Percentiles rank a stretch among this genome's conserved stretches.
These are phyloP conservation scores for Polyrhizophydium stewartii DNA, from an alignment of 371 early-diverging fungal genomes.

Conservation along the genomic window DNA sequence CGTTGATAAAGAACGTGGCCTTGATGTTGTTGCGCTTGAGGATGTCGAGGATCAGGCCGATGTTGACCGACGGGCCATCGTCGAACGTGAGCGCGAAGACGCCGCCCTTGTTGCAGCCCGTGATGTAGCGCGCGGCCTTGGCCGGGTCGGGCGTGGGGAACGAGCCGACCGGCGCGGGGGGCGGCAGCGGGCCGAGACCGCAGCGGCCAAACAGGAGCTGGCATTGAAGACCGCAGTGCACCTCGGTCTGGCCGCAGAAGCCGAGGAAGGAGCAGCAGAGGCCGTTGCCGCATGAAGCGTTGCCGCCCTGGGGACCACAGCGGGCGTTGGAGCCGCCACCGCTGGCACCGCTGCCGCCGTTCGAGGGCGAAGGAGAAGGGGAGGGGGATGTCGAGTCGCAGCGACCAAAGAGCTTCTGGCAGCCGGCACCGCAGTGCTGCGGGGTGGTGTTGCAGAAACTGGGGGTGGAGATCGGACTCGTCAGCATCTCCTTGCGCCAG, in stretches of 20 bases:
- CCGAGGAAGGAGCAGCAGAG: slow-evolving; percentile 10
- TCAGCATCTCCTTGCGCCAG: too few species aligned
- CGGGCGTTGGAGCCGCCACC: too few species aligned
- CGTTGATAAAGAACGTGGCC: too few species aligned
- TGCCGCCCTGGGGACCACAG: too few species aligned
- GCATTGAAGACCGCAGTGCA: slow-evolving; percentile 9
- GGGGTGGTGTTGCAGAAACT: slow-evolving; percentile 9
- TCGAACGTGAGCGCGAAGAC: slow-evolving; percentile 58
- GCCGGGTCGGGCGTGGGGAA: too few species aligned
- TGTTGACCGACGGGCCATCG: slow-evolving; percentile 54
- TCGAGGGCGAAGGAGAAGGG: too few species aligned
- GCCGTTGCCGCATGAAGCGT: background rate
- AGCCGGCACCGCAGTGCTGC: slow-evolving; percentile 11
- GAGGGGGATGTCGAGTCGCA: too few species aligned
- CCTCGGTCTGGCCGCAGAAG: slow-evolving; percentile 9
- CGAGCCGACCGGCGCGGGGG: too few species aligned
- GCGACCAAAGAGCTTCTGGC: slow-evolving; percentile 2
- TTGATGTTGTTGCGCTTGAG: slow-evolving; percentile 35
- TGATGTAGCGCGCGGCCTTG: too few species aligned
- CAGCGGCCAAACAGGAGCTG: slow-evolving; percentile 4
- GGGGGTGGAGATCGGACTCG: too few species aligned
- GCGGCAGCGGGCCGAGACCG: too few species aligned
- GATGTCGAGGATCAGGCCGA: slow-evolving; percentile 44
- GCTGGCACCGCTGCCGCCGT: too few species aligned
- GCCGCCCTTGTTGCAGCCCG: background rate